Percentiles rank a stretch among this genome's conserved stretches.
These are phyloP conservation scores for Yarrowia phangngaensis DNA, from an alignment of 805 yeast genomes.

Conservation along the genomic window DNA sequence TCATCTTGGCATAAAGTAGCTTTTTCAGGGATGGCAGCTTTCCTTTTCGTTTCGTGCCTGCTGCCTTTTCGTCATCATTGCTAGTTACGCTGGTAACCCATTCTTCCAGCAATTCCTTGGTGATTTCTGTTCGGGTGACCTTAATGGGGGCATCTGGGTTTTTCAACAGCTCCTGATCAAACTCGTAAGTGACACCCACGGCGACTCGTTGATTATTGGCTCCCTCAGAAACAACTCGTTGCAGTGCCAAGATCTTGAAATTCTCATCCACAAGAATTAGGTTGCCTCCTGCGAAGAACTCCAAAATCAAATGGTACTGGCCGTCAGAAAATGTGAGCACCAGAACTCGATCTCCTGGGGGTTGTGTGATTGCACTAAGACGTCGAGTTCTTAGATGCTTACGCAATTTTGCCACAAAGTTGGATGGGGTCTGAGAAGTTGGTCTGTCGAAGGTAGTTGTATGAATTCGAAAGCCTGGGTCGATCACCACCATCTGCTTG, in stretches of 20 bases:
- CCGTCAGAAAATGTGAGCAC: conserved; percentile 86
- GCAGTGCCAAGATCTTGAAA: conserved; percentile 63
- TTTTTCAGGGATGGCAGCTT: conserved; percentile 57
- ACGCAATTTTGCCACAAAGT: conserved; percentile 78
- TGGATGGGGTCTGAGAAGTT: conserved; percentile 75
- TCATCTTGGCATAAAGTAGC: conserved; percentile 59
- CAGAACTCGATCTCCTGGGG: conserved; percentile 76
- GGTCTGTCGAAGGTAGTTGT: conserved; percentile 77
- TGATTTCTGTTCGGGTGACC: conserved; percentile 4
- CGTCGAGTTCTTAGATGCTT: conserved; percentile 81
- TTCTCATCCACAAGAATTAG: conserved; percentile 70
- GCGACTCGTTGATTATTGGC: conserved; percentile 59
- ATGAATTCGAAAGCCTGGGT: conserved; percentile 81
- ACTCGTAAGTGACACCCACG: conserved; percentile 66
- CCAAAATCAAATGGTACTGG: conserved; percentile 67
- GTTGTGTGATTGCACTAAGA: conserved; percentile 65
- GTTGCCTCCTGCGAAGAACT: conserved; percentile 94
- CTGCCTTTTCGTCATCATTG: conserved; percentile 19
- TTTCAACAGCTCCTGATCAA: conserved; percentile 23
- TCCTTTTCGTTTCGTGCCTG: conserved; percentile 28
- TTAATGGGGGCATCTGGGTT: conserved; percentile 11
- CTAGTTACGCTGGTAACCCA: conserved; percentile 8
- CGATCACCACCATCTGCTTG: conserved; percentile 69
- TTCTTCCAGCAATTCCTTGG: neutral
- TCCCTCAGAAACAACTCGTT: conserved; percentile 73